These are phyloP conservation scores for Nitzschia putrida DNA, from an alignment of 108 stramenopile genomes.

Conservation along the genomic window DNA sequence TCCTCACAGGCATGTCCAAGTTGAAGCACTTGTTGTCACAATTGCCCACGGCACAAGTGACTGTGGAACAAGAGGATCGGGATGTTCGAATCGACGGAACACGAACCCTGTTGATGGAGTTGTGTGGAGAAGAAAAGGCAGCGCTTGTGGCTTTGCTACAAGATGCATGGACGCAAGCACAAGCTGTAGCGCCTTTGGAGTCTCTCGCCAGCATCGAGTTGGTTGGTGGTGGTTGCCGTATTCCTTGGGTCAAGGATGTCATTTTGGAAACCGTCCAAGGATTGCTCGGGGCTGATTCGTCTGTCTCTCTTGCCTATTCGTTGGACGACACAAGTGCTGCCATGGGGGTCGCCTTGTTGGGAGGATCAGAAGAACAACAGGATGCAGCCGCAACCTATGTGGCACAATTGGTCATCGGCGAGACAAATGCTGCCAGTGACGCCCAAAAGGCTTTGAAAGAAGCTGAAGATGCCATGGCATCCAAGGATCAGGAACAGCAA, in stretches of 20 bases:
- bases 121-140: conserved; percentile 27
- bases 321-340: conserved; percentile 63
- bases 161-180: conserved; percentile 24
- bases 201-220: conserved; percentile 40
- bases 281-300: conserved; percentile 10
- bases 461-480: conserved; percentile 38
- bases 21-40: conserved; percentile 57
- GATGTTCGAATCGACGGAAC: conserved; percentile 41
- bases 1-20: conserved; percentile 46
- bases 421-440: not conserved
- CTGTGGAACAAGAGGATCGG: conserved; percentile 50
- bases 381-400: not conserved
- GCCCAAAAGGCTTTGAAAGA: conserved; percentile 23
- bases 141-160: conserved; percentile 36
- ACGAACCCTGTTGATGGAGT: conserved; percentile 31
- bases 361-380: not conserved
- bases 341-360: conserved; percentile 44
- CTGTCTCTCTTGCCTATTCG: conserved; percentile 40
- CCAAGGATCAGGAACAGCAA: conserved; percentile 33
- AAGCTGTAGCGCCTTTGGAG: not conserved
- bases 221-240: conserved; percentile 56
- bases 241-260: conserved; percentile 58
- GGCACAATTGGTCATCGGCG: not conserved
- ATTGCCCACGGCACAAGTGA: conserved; percentile 44
- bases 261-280: conserved; percentile 22